Evolutionary conservation across 2,329 filamentous ascomycete genomes (phyloP).

Genomic region (Stagonosporopsis chrysanthemi): DNA sequence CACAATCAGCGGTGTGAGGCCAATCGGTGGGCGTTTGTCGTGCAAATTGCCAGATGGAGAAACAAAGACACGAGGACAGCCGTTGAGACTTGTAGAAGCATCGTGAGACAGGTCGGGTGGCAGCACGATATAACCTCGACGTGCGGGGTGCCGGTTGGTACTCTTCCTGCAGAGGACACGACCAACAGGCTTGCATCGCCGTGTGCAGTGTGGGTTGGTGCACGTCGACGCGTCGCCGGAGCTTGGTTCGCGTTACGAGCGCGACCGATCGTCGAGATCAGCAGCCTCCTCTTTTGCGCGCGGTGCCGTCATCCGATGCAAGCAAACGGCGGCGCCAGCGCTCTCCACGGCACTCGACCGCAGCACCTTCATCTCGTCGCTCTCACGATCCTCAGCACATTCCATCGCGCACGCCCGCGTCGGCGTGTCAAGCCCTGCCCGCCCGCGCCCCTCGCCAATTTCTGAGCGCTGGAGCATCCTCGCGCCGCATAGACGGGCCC

Average conservation of each 20-base stretch:
- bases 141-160: background rate
- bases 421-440: conserved; percentile 17
- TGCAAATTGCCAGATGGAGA: conserved; percentile 4
- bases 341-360: background rate
- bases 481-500: conserved; percentile 13
- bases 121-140: conserved; percentile 8
- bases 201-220: background rate
- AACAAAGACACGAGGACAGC: conserved; percentile 5
- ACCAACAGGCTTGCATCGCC: background rate
- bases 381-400: background rate
- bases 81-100: conserved; percentile 13
- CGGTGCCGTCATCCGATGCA: conserved; percentile 21
- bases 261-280: conserved; percentile 27
- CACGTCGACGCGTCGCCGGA: conserved; percentile 11
- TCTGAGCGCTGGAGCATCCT: conserved; percentile 14
- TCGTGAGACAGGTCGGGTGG: conserved; percentile 10
- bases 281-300: conserved; percentile 24
- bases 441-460: conserved; percentile 10
- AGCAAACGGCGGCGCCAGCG: background rate
- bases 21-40: conserved; percentile 11
- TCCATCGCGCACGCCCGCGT: background rate
- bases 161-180: background rate
- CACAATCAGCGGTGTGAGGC: conserved; percentile 1
- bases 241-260: conserved; percentile 21
- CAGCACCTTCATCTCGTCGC: background rate